phyloP scores from a whole-genome alignment of 2,329 filamentous ascomycete genomes.

The Furcasterigmium furcatum region DNA sequence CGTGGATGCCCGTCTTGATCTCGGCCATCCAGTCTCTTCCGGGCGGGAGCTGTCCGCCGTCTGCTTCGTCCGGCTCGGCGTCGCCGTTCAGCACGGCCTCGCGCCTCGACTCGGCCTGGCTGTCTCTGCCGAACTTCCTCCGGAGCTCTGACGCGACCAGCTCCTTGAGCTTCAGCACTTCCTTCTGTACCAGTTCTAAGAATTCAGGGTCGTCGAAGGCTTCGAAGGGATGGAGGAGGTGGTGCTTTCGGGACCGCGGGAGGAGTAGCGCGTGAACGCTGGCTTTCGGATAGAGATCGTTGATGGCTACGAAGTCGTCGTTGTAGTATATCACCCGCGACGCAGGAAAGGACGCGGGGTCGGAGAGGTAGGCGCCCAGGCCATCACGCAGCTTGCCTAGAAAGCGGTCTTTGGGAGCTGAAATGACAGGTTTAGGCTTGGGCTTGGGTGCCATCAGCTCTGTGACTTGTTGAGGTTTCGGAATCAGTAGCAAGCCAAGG shows the following conservation, averaged over 20 bases:
- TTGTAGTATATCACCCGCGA: conserved; percentile 64
- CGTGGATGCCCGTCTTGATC: conserved; percentile 77
- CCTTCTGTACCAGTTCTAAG: conserved; percentile 57
- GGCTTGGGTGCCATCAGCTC: conserved; percentile 34
- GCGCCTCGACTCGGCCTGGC: conserved; percentile 59
- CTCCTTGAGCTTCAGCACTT: conserved; percentile 56
- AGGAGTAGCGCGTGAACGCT: conserved; percentile 85
- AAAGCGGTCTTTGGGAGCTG: conserved; percentile 13
- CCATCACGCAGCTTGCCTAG: conserved; percentile 53
- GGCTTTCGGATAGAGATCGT: conserved; percentile 84
- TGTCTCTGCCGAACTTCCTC: conserved; percentile 62
- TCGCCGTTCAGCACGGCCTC: conserved; percentile 64
- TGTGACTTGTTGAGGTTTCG: too few relatives aligned
- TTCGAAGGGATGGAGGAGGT: conserved; percentile 69
- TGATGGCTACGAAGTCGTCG: conserved; percentile 69
- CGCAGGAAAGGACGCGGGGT: conserved; percentile 59
- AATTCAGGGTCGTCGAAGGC: conserved; percentile 72
- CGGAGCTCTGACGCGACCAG: conserved; percentile 75
- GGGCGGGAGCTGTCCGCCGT: conserved; percentile 50
- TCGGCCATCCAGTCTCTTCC: conserved; percentile 79
- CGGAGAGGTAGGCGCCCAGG: conserved; percentile 63
- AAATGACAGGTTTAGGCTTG: conserved; percentile 19
- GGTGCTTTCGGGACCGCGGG: conserved; percentile 62
- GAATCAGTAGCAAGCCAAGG: too few relatives aligned
- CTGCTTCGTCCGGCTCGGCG: conserved; percentile 36